Evolutionary conservation across 2,329 filamentous ascomycete genomes (phyloP).

Genomic region (Pseudogymnoascus sp.): DNA sequence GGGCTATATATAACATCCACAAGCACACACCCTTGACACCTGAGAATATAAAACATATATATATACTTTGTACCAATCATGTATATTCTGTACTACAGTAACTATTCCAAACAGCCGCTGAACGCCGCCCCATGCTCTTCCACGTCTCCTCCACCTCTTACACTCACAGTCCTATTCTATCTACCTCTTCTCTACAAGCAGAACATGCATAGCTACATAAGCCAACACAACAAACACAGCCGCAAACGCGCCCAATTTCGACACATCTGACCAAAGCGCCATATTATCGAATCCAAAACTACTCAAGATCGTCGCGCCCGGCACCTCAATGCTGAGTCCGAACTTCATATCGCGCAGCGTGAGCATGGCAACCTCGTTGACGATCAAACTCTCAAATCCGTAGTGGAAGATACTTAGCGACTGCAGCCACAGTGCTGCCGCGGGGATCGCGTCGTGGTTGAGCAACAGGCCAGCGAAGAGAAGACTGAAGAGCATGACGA

Average conservation of each 20-base stretch:
- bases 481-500: constrained; percentile 96
- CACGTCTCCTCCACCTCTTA: neutral
- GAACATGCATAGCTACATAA: constrained; percentile 84
- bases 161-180: constrained; percentile 10
- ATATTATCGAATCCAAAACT: constrained; percentile 89
- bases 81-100: neutral
- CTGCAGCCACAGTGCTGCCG: constrained; percentile 82
- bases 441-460: constrained; percentile 88
- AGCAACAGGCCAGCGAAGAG: constrained; percentile 89
- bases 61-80: neutral
- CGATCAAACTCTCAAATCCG: constrained; percentile 89
- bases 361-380: constrained; percentile 90
- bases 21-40: neutral
- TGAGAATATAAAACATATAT: neutral
- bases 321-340: constrained; percentile 91
- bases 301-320: constrained; percentile 86
- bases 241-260: constrained; percentile 75
- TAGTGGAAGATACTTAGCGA: constrained; percentile 96
- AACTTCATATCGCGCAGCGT: constrained; percentile 91
- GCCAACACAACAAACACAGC: constrained; percentile 78
- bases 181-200: constrained; percentile 82
- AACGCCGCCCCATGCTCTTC: neutral
- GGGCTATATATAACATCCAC: neutral
- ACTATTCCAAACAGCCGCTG: neutral
- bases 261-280: constrained; percentile 76